Conservation (phyloP, 441 rosid genomes). For the Brassica balearica region DNA sequence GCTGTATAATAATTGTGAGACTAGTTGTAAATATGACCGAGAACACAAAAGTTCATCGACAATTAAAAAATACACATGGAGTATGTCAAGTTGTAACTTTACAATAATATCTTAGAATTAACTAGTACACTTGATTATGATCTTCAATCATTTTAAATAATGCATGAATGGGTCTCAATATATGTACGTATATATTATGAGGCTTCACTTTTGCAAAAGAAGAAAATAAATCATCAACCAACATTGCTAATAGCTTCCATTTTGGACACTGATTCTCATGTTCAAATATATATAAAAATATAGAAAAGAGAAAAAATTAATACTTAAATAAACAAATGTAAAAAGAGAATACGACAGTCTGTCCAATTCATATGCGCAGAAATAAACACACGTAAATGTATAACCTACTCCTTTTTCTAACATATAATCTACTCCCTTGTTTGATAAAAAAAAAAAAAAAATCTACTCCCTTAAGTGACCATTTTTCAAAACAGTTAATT, state of each 20-base stretch:
- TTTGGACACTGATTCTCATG: slow-evolving; percentile 49
- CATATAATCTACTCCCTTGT: no score
- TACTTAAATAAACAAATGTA: slow-evolving; percentile 15
- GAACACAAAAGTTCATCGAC: slow-evolving; percentile 42
- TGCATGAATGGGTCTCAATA: slow-evolving; percentile 34
- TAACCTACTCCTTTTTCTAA: no score
- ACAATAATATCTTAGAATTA: slow-evolving; percentile 26
- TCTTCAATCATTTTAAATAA: slow-evolving; percentile 43
- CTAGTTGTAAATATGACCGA: slow-evolving; percentile 39
- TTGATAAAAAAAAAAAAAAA: no score
- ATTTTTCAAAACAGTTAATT: background rate
- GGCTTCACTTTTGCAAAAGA: slow-evolving; percentile 26
- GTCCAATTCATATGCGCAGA: slow-evolving; percentile 20
- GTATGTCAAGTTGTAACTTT: slow-evolving; percentile 33
- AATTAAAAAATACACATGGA: slow-evolving; percentile 42
- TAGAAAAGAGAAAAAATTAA: slow-evolving; percentile 3
- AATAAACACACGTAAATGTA: slow-evolving; percentile 14
- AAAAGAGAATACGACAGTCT: slow-evolving; percentile 34
- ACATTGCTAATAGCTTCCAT: slow-evolving; percentile 45
- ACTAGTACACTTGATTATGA: slow-evolving; percentile 26
- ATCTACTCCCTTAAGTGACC: background rate
- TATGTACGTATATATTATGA: slow-evolving; percentile 7
- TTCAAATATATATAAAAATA: slow-evolving; percentile 32
- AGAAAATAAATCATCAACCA: slow-evolving; percentile 38
- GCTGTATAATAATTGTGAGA: slow-evolving; percentile 34